Conservation (phyloP, 179 eudicot species). For the Camellia oleifera region DNA sequence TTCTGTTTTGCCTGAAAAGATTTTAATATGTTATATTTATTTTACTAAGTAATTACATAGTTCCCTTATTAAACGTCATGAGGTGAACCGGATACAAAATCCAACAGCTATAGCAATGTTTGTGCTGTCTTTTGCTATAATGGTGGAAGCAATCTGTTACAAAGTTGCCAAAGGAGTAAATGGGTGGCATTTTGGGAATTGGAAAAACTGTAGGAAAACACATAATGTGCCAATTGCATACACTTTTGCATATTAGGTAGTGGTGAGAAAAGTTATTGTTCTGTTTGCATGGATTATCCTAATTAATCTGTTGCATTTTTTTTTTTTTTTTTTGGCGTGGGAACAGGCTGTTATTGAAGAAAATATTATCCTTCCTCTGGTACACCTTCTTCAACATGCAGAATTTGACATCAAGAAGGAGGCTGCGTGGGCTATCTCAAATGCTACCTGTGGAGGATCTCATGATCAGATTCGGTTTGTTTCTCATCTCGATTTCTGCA, state of each 20-base stretch:
- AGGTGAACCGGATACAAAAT: not conserved
- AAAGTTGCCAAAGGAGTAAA: not conserved
- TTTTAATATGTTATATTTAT: no score
- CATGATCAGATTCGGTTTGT: conserved; percentile 65
- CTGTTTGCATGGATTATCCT: no score
- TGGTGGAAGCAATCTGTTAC: not conserved
- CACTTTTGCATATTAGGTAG: not conserved
- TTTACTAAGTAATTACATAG: no score
- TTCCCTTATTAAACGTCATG: no score
- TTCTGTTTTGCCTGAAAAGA: no score
- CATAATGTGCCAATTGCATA: not conserved
- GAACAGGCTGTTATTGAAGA: conserved; percentile 68
- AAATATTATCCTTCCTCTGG: conserved; percentile 51
- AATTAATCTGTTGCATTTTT: not conserved
- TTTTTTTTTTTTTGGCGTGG: not conserved
- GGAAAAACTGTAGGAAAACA: not conserved
- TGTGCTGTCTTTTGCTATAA: not conserved
- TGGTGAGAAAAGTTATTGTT: not conserved
- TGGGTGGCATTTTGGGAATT: not conserved
- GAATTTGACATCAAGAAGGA: conserved; percentile 82
- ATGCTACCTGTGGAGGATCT: conserved; percentile 80
- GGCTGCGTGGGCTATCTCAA: conserved; percentile 83
- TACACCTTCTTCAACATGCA: conserved; percentile 64
- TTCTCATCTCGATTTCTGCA: not conserved
- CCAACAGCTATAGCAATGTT: not conserved